Base-by-base conservation (phyloP, 1,284 basidiomycete genomes). In the Neotropicomus parvogracilis region DNA sequence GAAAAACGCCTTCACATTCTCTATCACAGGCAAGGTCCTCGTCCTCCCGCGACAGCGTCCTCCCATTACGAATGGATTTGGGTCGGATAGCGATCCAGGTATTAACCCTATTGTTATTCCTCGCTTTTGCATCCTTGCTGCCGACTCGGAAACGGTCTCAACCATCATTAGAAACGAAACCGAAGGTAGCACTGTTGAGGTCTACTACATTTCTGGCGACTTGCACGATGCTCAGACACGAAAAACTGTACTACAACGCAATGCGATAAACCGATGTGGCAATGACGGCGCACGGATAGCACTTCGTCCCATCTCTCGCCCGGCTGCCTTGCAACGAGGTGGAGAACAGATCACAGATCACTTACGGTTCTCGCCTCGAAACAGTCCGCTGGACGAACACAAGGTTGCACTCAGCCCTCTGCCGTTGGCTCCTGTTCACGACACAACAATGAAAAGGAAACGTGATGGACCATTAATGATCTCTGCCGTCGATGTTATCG, bases 1-100 rank as follows among this genome's bases (percentile, higher is more conserved):
- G 26, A 83, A 80, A 62, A 81, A 79, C 49, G 63, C 71, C 6
- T 81, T 89, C 58, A 76, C 74, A 3, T 85, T 89, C 62, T 76
- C 69, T 12, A 77, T 90, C 33, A 72, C 74, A 4, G 86, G 87
- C 4, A 81, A 75, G 3, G 71, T 89, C 33, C 65, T 88, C 6
- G 66, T 90, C 27, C 73, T 72, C 4, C 74, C 83, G 19, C 75
- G 75, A 37, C 54, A 65, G 32, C 61, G 26, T 42, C 33, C 63
- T 57, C 41, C 50, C 54, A 46, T 57, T 60, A 54, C 60, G 49
- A 42, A 40, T n/a, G 49, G 20, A 46, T 44, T 56, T 41, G 35
- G 37, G 48, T 31, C 56, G 63, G 73, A 73, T 27, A 54, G 58
- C 21, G 69, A 71, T 32, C 50, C 52, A 17, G 74, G 74, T 48